A percentile compares a stretch with the other conserved stretches of the same genome.
phyloP scores from a whole-genome alignment of 208 protist species.

The Leishmania lainsoni region DNA sequence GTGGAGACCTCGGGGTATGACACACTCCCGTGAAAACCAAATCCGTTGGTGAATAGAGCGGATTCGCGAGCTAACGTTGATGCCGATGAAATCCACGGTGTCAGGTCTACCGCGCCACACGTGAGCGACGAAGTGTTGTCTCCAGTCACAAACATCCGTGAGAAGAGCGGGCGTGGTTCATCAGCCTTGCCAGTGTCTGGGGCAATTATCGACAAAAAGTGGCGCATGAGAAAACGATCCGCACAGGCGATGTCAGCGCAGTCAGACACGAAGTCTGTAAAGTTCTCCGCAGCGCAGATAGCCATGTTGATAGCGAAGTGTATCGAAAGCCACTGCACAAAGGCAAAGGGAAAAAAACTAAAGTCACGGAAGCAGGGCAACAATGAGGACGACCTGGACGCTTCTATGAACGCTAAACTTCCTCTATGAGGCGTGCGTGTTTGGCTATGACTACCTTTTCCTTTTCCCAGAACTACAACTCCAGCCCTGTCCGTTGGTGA shows the following conservation, averaged over 20 bases:
- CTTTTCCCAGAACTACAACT: not conserved
- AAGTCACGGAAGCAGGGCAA: not conserved
- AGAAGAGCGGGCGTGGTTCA: not conserved
- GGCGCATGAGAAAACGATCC: not conserved
- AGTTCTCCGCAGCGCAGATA: conserved; percentile 1
- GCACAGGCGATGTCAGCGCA: conserved; percentile 30
- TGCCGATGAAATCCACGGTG: not conserved
- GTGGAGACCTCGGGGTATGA: too few species aligned
- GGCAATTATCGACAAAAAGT: conserved; percentile 14
- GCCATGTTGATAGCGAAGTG: conserved; percentile 1
- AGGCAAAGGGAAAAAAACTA: not conserved
- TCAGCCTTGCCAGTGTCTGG: not conserved
- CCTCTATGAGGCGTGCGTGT: too few species aligned
- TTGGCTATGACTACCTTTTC: too few species aligned
- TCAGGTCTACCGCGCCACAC: conserved; percentile 25
- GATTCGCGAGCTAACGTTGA: not conserved
- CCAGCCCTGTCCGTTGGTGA: not conserved
- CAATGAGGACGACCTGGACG: not conserved
- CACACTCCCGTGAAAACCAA: not conserved
- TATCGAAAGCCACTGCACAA: not conserved
- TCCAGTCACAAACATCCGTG: not conserved
- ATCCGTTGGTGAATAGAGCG: not conserved
- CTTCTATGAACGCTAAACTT: too few species aligned
- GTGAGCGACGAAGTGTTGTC: not conserved
- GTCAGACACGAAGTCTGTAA: conserved; percentile 24